Evolutionary conservation across 1,139 yeast species (phyloP), one percentile per base, ranked within the genome.

Genomic region (Scheffersomyces lignicola): DNA sequence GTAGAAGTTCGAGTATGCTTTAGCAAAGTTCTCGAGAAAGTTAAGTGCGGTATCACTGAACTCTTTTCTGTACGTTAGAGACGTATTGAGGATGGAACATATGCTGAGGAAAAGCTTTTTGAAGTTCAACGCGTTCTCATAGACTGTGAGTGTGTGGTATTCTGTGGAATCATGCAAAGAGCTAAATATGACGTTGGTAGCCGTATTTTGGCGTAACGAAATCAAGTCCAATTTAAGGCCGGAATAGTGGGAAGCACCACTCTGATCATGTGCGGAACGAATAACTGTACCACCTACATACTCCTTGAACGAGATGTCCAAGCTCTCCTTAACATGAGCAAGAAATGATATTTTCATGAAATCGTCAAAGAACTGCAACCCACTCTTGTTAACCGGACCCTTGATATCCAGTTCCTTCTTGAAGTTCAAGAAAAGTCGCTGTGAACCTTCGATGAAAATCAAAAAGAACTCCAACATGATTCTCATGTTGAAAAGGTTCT

Each of bases 401-500:
- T 25, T 31, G n/a, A 15, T 20, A 8, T 37, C 36, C 8, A 40
- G 37, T 7, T 42, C 43, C 7, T 34, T 42, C 6, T 25, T 31
- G 28, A 50, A 48, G 31, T 52, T 47, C 3, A 43, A 28, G 35
- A 64, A 60, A 4, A 65, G 37, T 24, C 48, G 54, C 26, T 63
- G 65, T 1, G 81, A 65, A 2, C 79, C 73, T 17, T 79, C 77
- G 16, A 75, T 60, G 47, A 82, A 81, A 10, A 75, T 60, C 33
- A 82, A 69, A 21, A 82, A 75, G 33, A 77, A 75, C 38, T 80
- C 87, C 39, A 81, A 56, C 18, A 88, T 74, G 3, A 86, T 75
- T 45, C 94, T 74, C 82, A 89, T 86, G 50, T 89, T 87, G 59
- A 84, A 80, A n/a, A 88, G 74, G 49, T 80, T 80, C 4, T 88